These are phyloP conservation scores for Paraphaeosphaeria sporulosa DNA, from an alignment of 2,329 filamentous ascomycete genomes.

Conservation along the genomic window DNA sequence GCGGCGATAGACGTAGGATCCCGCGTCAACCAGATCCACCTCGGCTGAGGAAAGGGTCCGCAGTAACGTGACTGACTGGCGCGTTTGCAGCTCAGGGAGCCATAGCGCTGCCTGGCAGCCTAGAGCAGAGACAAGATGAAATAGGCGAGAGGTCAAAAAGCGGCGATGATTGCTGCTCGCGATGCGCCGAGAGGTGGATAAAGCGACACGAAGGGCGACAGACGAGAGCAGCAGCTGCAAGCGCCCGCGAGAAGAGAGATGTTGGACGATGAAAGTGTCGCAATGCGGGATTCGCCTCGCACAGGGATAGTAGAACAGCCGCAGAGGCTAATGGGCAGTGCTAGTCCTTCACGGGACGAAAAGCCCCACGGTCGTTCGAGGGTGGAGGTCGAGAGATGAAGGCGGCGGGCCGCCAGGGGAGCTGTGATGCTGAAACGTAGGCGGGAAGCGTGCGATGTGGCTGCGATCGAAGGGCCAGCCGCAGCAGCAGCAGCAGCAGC, in stretches of 20 bases:
- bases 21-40: constrained; percentile 16
- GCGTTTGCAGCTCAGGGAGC: constrained; percentile 35
- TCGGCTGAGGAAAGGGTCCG: constrained; percentile 17
- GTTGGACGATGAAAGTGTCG: constrained; percentile 34
- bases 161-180: constrained; percentile 18
- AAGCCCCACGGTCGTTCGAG: constrained; percentile 33
- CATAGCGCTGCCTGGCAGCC: constrained; percentile 44
- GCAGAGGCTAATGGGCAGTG: constrained; percentile 44
- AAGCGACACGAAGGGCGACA: constrained; percentile 22
- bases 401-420: constrained; percentile 23
- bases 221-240: constrained; percentile 33
- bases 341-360: constrained; percentile 36
- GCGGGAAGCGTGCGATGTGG: constrained; percentile 30
- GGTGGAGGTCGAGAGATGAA: constrained; percentile 29
- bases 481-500: constrained; percentile 14
- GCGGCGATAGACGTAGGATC: constrained; percentile 20
- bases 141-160: constrained; percentile 9
- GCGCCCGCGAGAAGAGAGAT: constrained; percentile 28
- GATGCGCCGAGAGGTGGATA: constrained; percentile 24
- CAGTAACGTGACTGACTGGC: constrained; percentile 44
- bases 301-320: constrained; percentile 32
- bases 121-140: constrained; percentile 14
- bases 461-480: constrained; percentile 33
- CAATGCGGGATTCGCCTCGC: constrained; percentile 44
- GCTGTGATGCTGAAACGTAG: constrained; percentile 27